A percentile compares a stretch with the other conserved stretches of the same genome.
These are phyloP conservation scores for Pelargonium citronellum DNA, from an alignment of 441 rosid species.

Conservation along the genomic window DNA sequence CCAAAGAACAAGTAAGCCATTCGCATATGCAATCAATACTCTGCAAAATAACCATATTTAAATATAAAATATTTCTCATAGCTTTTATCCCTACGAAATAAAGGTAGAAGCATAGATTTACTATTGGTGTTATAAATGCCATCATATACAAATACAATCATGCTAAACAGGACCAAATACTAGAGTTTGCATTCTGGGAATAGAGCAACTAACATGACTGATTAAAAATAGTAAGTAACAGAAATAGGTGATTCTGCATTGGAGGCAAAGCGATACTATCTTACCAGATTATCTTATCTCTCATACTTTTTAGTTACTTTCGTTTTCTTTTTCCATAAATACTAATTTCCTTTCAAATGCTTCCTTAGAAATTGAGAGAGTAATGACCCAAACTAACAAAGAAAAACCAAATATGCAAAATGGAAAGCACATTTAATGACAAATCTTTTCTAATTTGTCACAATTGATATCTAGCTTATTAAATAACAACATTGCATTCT, in stretches of 20 bases:
- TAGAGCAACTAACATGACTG: not conserved
- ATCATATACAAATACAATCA: not conserved
- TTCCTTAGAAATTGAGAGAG: not conserved
- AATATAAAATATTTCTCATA: not conserved
- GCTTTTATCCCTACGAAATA: not conserved
- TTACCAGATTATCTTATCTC: not conserved
- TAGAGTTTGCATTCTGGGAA: not conserved
- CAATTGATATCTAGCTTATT: not conserved
- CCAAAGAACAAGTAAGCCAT: constrained; percentile 60
- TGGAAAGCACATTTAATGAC: not conserved
- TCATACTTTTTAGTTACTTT: not conserved
- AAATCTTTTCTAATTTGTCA: not conserved
- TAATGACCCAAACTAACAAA: no score
- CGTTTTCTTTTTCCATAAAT: not conserved
- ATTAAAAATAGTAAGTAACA: not conserved
- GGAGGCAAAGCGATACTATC: not conserved
- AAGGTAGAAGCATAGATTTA: not conserved
- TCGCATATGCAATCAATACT: constrained; percentile 52
- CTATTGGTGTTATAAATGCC: not conserved
- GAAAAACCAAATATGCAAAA: no score
- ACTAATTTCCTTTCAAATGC: not conserved
- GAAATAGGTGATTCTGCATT: not conserved
- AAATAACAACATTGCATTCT: not conserved
- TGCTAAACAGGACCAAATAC: not conserved
- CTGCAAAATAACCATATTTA: constrained; percentile 31